Percentiles rank a stretch among this genome's conserved stretches.
phyloP scores from a whole-genome alignment of 2,329 filamentous ascomycete genomes.

The Sporothrix protearum region DNA sequence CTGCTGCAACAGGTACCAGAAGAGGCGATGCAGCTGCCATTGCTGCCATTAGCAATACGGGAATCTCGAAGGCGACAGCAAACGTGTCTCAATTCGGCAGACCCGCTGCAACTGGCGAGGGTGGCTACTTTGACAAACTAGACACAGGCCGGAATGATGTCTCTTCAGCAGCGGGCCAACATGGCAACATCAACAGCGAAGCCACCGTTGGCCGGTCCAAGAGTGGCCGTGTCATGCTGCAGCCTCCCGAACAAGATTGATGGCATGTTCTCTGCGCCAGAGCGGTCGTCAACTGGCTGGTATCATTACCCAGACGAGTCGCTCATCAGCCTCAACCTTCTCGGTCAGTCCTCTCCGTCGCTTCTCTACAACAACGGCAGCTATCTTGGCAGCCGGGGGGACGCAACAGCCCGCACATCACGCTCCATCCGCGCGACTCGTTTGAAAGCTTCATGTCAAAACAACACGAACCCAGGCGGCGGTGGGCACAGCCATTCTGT shows the following conservation, averaged over 20 bases:
- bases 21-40: neutral
- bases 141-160: neutral
- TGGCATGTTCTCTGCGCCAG: constrained; percentile 71
- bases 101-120: neutral
- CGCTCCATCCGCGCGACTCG: constrained; percentile 57
- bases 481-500: constrained; percentile 48
- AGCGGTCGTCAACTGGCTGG: constrained; percentile 63
- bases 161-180: neutral
- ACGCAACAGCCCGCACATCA: constrained; percentile 36
- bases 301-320: constrained; percentile 69
- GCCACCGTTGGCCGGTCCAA: constrained; percentile 43
- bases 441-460: constrained; percentile 62
- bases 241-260: constrained; percentile 72
- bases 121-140: neutral
- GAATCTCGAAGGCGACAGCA: neutral
- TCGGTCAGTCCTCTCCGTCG: constrained; percentile 29
- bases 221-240: constrained; percentile 51
- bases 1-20: neutral
- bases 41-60: neutral
- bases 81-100: neutral
- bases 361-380: constrained; percentile 35
- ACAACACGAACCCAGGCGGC: constrained; percentile 42
- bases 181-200: neutral
- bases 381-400: neutral
- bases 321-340: constrained; percentile 50